phyloP scores from a whole-genome alignment of 2,329 filamentous ascomycete genomes.

The Trichoderma sp. region DNA sequence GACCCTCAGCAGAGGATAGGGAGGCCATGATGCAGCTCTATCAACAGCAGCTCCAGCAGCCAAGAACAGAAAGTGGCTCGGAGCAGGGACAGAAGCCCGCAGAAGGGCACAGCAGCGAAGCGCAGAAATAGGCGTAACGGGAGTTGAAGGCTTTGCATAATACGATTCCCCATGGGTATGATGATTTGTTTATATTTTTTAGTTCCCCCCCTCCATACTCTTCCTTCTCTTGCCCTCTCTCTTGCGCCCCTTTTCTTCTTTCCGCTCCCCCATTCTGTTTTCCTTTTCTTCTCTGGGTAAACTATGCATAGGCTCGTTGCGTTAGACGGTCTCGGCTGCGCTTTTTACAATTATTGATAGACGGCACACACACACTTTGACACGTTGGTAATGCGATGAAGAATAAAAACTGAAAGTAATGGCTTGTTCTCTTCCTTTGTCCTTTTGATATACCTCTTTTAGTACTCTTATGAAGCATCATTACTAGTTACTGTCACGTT shows the following conservation, averaged over 20 bases:
- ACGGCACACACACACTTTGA: constrained; percentile 6
- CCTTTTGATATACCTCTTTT: constrained; percentile 4
- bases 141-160: constrained; percentile 30
- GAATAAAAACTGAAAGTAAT: constrained; percentile 22
- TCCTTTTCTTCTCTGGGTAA: constrained; percentile 17
- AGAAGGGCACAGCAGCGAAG: constrained; percentile 32
- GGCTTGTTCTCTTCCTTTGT: background rate
- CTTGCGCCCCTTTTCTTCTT: constrained; percentile 12
- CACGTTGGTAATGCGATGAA: constrained; percentile 15
- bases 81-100: constrained; percentile 25
- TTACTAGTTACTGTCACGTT: background rate
- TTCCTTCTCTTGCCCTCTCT: constrained; percentile 15
- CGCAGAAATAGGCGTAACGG: constrained; percentile 35
- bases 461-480: background rate
- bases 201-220: constrained; percentile 15
- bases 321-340: constrained; percentile 7
- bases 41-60: constrained; percentile 7
- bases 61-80: constrained; percentile 31
- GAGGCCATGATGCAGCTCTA: constrained; percentile 28
- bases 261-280: background rate
- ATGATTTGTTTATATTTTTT: constrained; percentile 26
- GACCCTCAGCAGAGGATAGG: constrained; percentile 40
- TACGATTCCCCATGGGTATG: constrained; percentile 28
- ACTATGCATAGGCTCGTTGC: constrained; percentile 13
- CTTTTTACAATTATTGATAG: constrained; percentile 22